Evolutionary conservation across 2,329 filamentous ascomycete genomes (phyloP), one percentile per base, ranked within the genome.

Genomic region (Leptographium radiaticola): DNA sequence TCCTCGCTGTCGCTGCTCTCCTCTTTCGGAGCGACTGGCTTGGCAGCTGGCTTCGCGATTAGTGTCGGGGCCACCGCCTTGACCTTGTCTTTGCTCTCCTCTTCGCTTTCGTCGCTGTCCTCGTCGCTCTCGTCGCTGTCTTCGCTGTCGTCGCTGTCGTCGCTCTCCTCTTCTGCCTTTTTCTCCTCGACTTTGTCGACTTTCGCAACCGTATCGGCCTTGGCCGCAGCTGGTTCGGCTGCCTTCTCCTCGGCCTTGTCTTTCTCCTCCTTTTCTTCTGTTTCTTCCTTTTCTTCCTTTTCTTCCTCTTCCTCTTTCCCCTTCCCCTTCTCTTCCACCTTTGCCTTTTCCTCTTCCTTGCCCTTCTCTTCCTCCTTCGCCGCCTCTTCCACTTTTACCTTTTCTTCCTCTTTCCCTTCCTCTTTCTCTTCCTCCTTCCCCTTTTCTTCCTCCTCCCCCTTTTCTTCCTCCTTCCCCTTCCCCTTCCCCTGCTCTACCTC

Each of bases 1-100:
- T 65, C 63, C 54, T 71, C 67, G 30, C 64, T 52, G 45, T 67
- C 65, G 0, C 66, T 59, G 55, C 66, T 70, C 63, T 75, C 71
- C 50, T 67, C 64, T 62, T 62, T 70, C 63, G 20, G 64, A 64
- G 58, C 66, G 34, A n/a, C 64, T 68, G 34, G 9, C 34, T 9
- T 10, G 4, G 31, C 30, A 25, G 25, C 25, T 25, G 25, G 3
- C 25, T 25, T 2, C 2, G 25, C 25, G 25, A 25, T 5, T 5
- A 5, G 25, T 25, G 25, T 25, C 25, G 25, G 25, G 25, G 25
- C 25, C 30, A n/a, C 64, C 68, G 34, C 8, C 34, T 9, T 10
- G 4, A 15, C 30, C 13, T 13, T 33, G 11, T 33, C 25, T 16
- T 46, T n/a, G 12, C 7, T 16, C 46, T 20, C 30, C 18, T 47